These are phyloP conservation scores for Sindora glabra DNA, from an alignment of 306 rosid genomes.

Conservation along the genomic window DNA sequence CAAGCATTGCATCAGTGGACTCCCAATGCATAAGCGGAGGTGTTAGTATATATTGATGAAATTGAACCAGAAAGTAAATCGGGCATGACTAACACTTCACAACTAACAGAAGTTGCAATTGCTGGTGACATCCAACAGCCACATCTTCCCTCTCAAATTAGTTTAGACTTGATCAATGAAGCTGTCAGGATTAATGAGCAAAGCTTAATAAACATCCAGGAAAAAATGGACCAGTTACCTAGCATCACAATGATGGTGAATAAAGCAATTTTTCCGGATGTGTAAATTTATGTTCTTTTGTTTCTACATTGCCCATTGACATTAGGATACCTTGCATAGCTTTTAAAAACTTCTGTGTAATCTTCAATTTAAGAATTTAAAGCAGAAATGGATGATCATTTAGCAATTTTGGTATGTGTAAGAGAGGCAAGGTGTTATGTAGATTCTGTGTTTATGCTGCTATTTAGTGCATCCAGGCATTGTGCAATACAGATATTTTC, in stretches of 20 bases:
- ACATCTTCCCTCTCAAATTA: background rate
- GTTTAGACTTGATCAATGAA: background rate
- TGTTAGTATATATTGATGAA: too few species aligned
- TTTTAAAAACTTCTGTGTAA: background rate
- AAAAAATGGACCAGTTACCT: background rate
- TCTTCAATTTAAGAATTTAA: background rate
- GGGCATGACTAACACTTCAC: background rate
- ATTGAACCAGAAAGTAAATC: background rate
- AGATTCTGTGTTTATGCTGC: background rate
- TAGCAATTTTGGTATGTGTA: background rate
- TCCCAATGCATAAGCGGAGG: too few species aligned
- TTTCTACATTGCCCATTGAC: background rate
- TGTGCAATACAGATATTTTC: background rate
- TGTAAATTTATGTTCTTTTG: background rate
- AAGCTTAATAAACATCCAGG: background rate
- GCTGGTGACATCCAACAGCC: background rate
- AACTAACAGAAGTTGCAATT: background rate
- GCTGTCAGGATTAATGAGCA: background rate
- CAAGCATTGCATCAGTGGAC: background rate
- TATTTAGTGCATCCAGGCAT: constrained; percentile 4
- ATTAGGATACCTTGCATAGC: background rate
- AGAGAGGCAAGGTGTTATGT: background rate
- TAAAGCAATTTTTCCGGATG: background rate
- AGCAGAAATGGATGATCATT: background rate
- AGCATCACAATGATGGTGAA: background rate